Conservation (phyloP, 345 rosid species). For the Lepidium aucheri region DNA sequence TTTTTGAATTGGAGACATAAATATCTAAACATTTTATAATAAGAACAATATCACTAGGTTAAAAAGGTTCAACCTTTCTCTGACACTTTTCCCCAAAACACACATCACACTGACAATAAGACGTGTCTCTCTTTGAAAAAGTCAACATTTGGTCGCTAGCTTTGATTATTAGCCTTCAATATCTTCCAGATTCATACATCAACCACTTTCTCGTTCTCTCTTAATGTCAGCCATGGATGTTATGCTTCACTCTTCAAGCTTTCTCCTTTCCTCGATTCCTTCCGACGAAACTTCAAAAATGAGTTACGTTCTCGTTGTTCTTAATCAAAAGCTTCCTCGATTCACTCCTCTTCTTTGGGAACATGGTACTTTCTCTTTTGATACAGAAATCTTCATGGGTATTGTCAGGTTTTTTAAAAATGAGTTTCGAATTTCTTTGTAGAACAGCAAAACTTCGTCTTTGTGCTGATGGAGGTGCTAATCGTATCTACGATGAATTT, state of each 20-base stretch:
- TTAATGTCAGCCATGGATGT: conserved; percentile 38
- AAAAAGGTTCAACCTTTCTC: too few relatives aligned
- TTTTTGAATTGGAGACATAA: too few relatives aligned
- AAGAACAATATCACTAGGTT: too few relatives aligned
- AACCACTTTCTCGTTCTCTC: too few relatives aligned
- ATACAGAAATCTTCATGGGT: not conserved
- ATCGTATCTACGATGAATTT: conserved; percentile 83
- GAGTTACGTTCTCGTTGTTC: conserved; percentile 58
- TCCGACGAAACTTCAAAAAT: conserved; percentile 17
- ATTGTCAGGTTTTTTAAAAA: not conserved
- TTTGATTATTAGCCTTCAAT: too few relatives aligned
- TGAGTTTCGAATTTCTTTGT: conserved; percentile 16
- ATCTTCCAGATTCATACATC: too few relatives aligned
- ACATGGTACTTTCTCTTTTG: conserved; percentile 40
- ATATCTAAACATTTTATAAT: too few relatives aligned
- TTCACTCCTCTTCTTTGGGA: conserved; percentile 84
- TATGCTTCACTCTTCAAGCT: conserved; percentile 63
- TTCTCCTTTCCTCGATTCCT: conserved; percentile 52
- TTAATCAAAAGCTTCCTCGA: conserved; percentile 65
- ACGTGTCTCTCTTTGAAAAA: too few relatives aligned
- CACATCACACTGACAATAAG: too few relatives aligned
- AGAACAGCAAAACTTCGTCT: conserved; percentile 72
- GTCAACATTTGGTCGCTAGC: too few relatives aligned
- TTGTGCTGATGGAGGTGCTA: conserved; percentile 99
- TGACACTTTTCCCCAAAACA: too few relatives aligned